Base-by-base conservation (phyloP, 148 eudicot species). In the Rhododendron henanense region DNA sequence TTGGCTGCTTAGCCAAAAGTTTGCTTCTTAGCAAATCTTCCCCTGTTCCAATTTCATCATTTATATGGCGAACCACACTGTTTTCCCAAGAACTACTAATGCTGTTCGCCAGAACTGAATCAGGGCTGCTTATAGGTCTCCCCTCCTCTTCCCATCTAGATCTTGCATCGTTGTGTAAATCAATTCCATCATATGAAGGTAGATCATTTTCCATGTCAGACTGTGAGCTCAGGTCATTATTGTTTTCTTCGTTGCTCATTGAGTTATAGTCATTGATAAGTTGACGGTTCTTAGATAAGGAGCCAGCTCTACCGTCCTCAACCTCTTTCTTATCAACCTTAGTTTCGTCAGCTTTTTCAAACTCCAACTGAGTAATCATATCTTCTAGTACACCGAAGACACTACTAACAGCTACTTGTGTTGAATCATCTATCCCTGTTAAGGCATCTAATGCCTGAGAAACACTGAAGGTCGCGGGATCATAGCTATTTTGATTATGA, bases 391-490 rank as follows among this genome's bases (percentile, higher is more conserved):
- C 99, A 91, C 92, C 88, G 87, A 95, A 95, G 1, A 97, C 98
- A 88, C 95, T 94, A 75, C 93, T 94, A 84, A 97, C 98, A 87
- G 99, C 99, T 89, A 90, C 89, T 88, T 97, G 99, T 47, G 98
- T 97, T n/a, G 99, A 95, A 90, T 97, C 98, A 87, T 97, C 99
- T 86, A 97, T 87, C 21, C 98, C 98, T 23, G 95, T 89, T 75
- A 97, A 90, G 84, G 96, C 95, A 89, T 93, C 95, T 1, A 97
- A 90, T 88, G 98, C 98, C 88, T 93, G 93, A 88, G 98, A 87
- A 85, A 94, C 94, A 88, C 82, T 87, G 87, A 97, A 95, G 78
- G 81, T 78, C 44, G 94, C 84, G 75, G 90, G 77, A 81, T 87
- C 88, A 67, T 89, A 44, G 74, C 44, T 86, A 88, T 82, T 89